Evolutionary conservation across 2,329 filamentous ascomycete species (phyloP).

Genomic region (Penicillium italicum): DNA sequence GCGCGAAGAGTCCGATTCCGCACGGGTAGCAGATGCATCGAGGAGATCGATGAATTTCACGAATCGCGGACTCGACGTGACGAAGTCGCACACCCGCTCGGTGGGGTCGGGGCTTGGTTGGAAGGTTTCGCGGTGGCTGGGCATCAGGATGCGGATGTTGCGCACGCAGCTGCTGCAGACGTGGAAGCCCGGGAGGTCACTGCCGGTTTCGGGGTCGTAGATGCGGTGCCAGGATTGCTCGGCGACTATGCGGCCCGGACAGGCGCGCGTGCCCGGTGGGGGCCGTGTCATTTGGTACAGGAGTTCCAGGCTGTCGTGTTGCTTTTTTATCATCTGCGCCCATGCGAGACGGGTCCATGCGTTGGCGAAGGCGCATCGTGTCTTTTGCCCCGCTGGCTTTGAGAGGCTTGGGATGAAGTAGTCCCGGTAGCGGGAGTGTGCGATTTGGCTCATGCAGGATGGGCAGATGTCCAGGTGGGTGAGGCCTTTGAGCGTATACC

Average conservation of each 20-base stretch:
- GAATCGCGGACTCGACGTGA: conserved; percentile 58
- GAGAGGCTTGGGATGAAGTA: conserved; percentile 62
- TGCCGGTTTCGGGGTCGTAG: conserved; percentile 62
- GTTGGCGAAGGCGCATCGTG: conserved; percentile 74
- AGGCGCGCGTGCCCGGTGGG: conserved; percentile 51
- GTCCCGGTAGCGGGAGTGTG: conserved; percentile 65
- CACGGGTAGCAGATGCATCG: conserved; percentile 49
- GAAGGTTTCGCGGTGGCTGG: conserved; percentile 67
- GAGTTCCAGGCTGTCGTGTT: conserved; percentile 62
- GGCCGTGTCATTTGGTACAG: conserved; percentile 67
- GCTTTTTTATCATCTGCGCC: conserved; percentile 71
- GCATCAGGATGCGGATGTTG: conserved; percentile 69
- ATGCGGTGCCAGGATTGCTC: conserved; percentile 72
- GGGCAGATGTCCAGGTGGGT: conserved; percentile 78
- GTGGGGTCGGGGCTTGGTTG: conserved; percentile 44
- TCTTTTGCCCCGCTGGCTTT: conserved; percentile 55
- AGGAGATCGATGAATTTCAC: conserved; percentile 56
- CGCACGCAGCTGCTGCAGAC: conserved; percentile 72
- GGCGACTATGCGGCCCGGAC: conserved; percentile 58
- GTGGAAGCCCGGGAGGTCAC: conserved; percentile 65
- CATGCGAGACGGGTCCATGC: conserved; percentile 84
- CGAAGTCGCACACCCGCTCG: conserved; percentile 65
- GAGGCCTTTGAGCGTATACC: conserved; percentile 71
- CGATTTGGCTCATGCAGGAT: conserved; percentile 69
- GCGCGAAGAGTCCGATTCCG: conserved; percentile 29